These are phyloP conservation scores for Veloboletus limbatus DNA, from an alignment of 1,284 basidiomycete species.

Conservation along the genomic window DNA sequence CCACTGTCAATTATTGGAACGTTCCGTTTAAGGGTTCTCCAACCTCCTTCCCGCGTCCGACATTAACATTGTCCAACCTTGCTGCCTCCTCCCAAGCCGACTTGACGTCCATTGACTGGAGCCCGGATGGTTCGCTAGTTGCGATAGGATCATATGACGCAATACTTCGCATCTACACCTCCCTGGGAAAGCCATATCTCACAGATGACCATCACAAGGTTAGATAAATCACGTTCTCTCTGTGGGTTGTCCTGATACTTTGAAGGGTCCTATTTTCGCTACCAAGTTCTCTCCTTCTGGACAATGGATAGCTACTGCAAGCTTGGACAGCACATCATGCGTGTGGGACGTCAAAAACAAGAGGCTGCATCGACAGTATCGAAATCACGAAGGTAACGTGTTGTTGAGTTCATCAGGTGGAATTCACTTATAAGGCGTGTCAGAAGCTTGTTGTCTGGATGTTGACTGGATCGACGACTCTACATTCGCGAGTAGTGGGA, in stretches of 20 bases:
- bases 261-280: slow-evolving; percentile 73
- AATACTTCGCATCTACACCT: slow-evolving; percentile 60
- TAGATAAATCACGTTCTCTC: slow-evolving; percentile 18
- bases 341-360: slow-evolving; percentile 74
- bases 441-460: slow-evolving; percentile 69
- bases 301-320: slow-evolving; percentile 66
- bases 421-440: slow-evolving; percentile 16
- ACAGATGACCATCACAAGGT: slow-evolving; percentile 63
- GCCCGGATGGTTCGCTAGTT: slow-evolving; percentile 62
- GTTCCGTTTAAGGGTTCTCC: slow-evolving; percentile 44
- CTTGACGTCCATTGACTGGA: slow-evolving; percentile 75
- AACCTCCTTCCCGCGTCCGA: slow-evolving; percentile 28
- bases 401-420: background rate
- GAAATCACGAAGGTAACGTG: slow-evolving; percentile 58
- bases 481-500: slow-evolving; percentile 72
- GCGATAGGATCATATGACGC: slow-evolving; percentile 76
- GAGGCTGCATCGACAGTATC: slow-evolving; percentile 58
- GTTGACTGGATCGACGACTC: slow-evolving; percentile 76
- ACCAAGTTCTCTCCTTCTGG: slow-evolving; percentile 70
- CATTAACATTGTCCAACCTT: slow-evolving; percentile 50
- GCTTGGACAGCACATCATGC: slow-evolving; percentile 70
- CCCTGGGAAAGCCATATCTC: slow-evolving; percentile 57
- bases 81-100: slow-evolving; percentile 50
- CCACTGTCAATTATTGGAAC: slow-evolving; percentile 73
- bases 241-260: slow-evolving; percentile 17